phyloP scores from a whole-genome alignment of 2,329 filamentous ascomycete genomes.

The Rhynchosporium graminicola region DNA sequence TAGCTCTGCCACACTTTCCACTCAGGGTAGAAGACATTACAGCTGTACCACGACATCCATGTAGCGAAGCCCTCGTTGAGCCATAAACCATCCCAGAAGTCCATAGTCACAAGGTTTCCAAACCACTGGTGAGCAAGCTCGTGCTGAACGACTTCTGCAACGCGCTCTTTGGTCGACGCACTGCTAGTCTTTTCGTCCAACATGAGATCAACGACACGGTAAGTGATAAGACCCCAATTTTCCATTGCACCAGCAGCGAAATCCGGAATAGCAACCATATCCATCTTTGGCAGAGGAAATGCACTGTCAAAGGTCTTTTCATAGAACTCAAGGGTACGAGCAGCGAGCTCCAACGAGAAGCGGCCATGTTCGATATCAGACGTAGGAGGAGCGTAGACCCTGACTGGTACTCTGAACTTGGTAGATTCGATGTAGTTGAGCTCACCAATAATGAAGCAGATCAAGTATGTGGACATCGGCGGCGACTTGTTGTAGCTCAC shows the following conservation, averaged over 20 bases:
- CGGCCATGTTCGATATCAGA: conserved; percentile 87
- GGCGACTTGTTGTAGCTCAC: conserved; percentile 92
- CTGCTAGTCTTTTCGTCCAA: conserved; percentile 90
- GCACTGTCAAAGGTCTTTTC: conserved; percentile 89
- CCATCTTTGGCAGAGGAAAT: conserved; percentile 91
- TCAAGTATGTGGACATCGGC: conserved; percentile 92
- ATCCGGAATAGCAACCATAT: conserved; percentile 94
- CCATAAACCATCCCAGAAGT: conserved; percentile 98
- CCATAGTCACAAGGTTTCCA: conserved; percentile 95
- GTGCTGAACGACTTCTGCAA: conserved; percentile 95
- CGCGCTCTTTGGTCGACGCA: conserved; percentile 85
- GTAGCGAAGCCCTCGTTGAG: conserved; percentile 92
- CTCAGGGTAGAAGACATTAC: conserved; percentile 93
- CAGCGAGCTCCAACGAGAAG: conserved; percentile 88
- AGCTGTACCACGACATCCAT: conserved; percentile 92
- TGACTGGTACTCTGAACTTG: conserved; percentile 85
- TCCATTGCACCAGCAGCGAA: conserved; percentile 95
- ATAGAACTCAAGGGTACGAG: conserved; percentile 88
- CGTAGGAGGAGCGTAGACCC: conserved; percentile 91
- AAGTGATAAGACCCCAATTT: conserved; percentile 96
- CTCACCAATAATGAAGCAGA: conserved; percentile 92
- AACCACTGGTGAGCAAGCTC: conserved; percentile 99
- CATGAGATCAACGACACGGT: conserved; percentile 87
- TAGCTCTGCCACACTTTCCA: conserved; percentile 99
- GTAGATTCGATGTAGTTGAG: conserved; percentile 93